Evolutionary conservation across 495 filamentous ascomycete species (phyloP).

Genomic region (Lasiosphaeria ovina): DNA sequence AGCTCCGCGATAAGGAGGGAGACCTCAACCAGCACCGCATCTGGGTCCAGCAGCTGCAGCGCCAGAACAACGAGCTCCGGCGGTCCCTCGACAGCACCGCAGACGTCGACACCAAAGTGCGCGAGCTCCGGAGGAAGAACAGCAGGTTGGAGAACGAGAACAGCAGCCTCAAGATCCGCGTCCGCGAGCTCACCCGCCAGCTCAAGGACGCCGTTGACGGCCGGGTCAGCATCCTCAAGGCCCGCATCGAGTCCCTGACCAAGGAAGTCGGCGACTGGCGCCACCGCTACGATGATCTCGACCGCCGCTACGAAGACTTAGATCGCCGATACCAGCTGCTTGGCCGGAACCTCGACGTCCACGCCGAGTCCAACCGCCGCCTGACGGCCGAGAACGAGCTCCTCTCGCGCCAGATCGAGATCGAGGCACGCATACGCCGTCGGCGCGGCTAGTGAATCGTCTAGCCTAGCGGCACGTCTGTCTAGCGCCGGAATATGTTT

Average conservation of each 20-base stretch:
- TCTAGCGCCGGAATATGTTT: background rate
- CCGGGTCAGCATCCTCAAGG: background rate
- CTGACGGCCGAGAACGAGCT: constrained; percentile 18
- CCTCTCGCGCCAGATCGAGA: background rate
- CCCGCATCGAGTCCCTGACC: constrained; percentile 14
- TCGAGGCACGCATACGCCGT: background rate
- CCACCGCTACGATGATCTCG: constrained; percentile 20
- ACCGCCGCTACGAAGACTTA: constrained; percentile 21
- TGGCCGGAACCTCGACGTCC: constrained; percentile 17
- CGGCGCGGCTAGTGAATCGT: background rate
- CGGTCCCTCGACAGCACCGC: constrained; percentile 21
- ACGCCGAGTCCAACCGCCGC: constrained; percentile 16
- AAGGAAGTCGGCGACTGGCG: constrained; percentile 18
- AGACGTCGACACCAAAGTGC: constrained; percentile 23
- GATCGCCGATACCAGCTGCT: constrained; percentile 13
- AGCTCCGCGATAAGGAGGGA: constrained; percentile 18
- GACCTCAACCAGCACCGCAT: constrained; percentile 12
- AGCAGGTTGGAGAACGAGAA: constrained; percentile 24
- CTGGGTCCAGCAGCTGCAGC: constrained; percentile 17
- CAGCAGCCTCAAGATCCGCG: constrained; percentile 10
- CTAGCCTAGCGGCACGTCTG: background rate
- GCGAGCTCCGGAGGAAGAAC: constrained; percentile 18
- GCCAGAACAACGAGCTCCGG: constrained; percentile 28
- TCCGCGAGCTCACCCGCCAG: constrained; percentile 18
- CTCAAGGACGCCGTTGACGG: constrained; percentile 9